Evolutionary conservation across 2,329 filamentous ascomycete species (phyloP).

Genomic region (Colletotrichum shisoi): DNA sequence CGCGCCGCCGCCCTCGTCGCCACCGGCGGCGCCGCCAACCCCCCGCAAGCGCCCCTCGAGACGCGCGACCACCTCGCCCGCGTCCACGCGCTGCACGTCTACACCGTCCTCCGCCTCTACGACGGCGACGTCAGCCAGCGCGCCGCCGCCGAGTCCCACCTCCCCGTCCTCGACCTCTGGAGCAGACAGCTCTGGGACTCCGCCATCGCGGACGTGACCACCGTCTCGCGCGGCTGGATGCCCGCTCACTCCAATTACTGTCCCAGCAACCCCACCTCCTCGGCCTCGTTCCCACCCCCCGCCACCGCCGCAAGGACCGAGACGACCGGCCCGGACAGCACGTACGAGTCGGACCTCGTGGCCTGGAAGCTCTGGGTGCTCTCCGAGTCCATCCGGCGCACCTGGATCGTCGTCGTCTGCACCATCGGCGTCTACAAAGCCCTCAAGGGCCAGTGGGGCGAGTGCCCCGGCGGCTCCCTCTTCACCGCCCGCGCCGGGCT

Average conservation of each 20-base stretch:
- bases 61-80: slow-evolving; percentile 41
- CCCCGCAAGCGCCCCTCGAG: slow-evolving; percentile 7
- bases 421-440: slow-evolving; percentile 40
- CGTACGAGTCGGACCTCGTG: slow-evolving; percentile 30
- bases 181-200: slow-evolving; percentile 38
- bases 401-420: slow-evolving; percentile 43
- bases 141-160: slow-evolving; percentile 40
- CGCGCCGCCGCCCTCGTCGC: slow-evolving; percentile 36
- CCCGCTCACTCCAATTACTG: slow-evolving; percentile 16
- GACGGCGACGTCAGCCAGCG: slow-evolving; percentile 42
- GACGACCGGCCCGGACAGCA: background rate
- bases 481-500: slow-evolving; percentile 44
- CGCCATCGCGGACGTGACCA: slow-evolving; percentile 31
- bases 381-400: slow-evolving; percentile 46
- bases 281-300: background rate
- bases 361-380: slow-evolving; percentile 47
- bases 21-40: slow-evolving; percentile 14
- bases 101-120: slow-evolving; percentile 42
- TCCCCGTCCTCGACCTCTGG: slow-evolving; percentile 40
- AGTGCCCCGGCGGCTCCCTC: slow-evolving; percentile 41
- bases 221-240: background rate
- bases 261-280: background rate
- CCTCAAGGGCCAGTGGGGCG: slow-evolving; percentile 32
- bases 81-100: slow-evolving; percentile 42
- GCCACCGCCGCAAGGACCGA: background rate